Evolutionary conservation across 441 rosid species (phyloP), one percentile per base, ranked within the genome.

Genomic region (Capsella rubella): DNA sequence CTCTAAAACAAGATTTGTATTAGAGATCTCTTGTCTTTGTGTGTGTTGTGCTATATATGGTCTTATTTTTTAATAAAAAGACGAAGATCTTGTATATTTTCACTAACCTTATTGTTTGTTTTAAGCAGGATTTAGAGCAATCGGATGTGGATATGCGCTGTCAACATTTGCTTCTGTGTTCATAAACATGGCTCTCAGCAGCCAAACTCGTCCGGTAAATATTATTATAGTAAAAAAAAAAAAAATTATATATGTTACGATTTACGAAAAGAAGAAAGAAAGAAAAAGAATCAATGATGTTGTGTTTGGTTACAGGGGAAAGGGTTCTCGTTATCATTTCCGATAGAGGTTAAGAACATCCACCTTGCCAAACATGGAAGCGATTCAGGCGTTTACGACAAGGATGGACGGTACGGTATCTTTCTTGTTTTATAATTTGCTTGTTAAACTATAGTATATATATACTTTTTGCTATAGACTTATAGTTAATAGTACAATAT

Each of bases 341-440:
- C 98, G 0, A 86, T 93, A n/a, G 95, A 86, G 81, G 53, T 90
- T 15, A 75, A 80, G 74, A 93, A 90, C 82, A 87, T 93, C 68
- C 79, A 82, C 0, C 80, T 28, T 60, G 85, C 69, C 58, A 89
- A 87, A 76, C 98, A 93, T 43, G 87, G 91, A 13, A 93, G 98
- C 34, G 98, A 89, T 51, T 80, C 97, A 5, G 97, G 88, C 14
- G 93, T 79, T 31, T 93, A 90, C 69, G 95, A 90, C 64, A 61
- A 78, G 2, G 80, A 90, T 71, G 98, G 98, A 83, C 86, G 98
- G 97, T 89, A 86, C 3, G 14, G 27, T n/a, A 13, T 13, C 11
- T 11, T 42, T 4, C 2, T 37, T 71, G 0, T 53, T 39, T 53
- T 39, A 5, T 28, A 10, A 39, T n/a, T 15, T 15, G 10, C 53